phyloP scores from a whole-genome alignment of 2,329 filamentous ascomycete genomes.

The Sclerotinia borealis region DNA sequence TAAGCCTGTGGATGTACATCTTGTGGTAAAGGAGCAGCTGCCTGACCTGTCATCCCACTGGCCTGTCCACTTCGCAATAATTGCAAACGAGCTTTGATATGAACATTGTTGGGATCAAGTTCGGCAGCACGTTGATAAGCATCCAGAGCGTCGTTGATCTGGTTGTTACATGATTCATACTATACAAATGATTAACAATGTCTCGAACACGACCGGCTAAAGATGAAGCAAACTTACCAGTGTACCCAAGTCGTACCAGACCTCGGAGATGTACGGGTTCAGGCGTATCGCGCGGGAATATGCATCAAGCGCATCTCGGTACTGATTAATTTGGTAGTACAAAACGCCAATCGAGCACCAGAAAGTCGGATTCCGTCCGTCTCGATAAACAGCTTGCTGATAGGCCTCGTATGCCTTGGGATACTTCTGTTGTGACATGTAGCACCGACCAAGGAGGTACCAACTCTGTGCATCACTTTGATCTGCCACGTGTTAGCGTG shows the following conservation, averaged over 20 bases:
- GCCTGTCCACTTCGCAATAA: conserved; percentile 77
- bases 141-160: conserved; percentile 91
- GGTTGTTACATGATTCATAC: conserved; percentile 99
- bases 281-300: conserved; percentile 94
- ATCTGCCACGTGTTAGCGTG: conserved; percentile 50
- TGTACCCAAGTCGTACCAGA: conserved; percentile 98
- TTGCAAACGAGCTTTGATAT: conserved; percentile 92
- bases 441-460: conserved; percentile 95
- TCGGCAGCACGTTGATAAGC: conserved; percentile 93
- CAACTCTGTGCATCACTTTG: conserved; percentile 95
- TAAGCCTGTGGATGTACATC: conserved; percentile 96
- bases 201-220: conserved; percentile 21
- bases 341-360: conserved; percentile 99
- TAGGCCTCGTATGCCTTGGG: conserved; percentile 98
- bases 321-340: conserved; percentile 99
- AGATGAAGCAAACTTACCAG: conserved; percentile 56
- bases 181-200: conserved; percentile 34
- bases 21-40: conserved; percentile 78
- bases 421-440: conserved; percentile 99
- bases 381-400: conserved; percentile 96
- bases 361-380: conserved; percentile 95
- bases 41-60: conserved; percentile 64
- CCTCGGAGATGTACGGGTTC: conserved; percentile 97
- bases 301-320: conserved; percentile 92
- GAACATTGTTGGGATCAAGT: conserved; percentile 84